Conservation (phyloP, 257 asterid genomes). For the Knoxia roxburghii region DNA sequence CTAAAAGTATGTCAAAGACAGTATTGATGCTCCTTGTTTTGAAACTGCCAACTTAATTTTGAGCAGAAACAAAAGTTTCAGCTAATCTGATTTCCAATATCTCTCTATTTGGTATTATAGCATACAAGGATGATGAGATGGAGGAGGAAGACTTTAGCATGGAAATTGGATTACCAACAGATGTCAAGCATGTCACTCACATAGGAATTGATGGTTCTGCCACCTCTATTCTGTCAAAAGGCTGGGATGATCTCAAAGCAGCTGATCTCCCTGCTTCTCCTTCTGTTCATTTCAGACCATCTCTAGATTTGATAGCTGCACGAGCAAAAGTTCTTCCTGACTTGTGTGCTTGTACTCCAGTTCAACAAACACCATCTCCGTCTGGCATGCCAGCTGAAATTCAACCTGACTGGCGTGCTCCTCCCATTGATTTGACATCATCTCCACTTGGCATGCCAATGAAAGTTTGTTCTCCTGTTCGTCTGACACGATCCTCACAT, state of each 20-base stretch:
- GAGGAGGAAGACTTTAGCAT: conserved; percentile 44
- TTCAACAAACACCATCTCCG: neutral
- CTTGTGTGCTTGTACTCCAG: neutral
- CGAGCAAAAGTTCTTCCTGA: conserved; percentile 8
- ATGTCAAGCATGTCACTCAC: conserved; percentile 90
- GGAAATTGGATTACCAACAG: conserved; percentile 74
- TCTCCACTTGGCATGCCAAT: conserved; percentile 6
- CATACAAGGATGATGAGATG: conserved; percentile 52
- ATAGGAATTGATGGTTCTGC: conserved; percentile 78
- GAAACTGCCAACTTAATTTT: neutral
- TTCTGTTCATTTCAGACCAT: conserved; percentile 3
- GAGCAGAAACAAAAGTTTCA: neutral
- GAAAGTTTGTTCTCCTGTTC: conserved; percentile 2
- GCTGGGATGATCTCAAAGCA: conserved; percentile 40
- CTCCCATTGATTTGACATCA: neutral
- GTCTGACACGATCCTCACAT: neutral
- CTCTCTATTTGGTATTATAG: conserved; percentile 21
- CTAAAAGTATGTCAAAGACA: neutral
- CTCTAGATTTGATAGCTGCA: neutral
- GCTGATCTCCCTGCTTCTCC: conserved; percentile 26
- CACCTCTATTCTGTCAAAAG: conserved; percentile 58
- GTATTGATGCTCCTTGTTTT: neutral
- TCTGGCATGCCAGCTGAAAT: conserved; percentile 1
- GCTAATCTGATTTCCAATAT: neutral
- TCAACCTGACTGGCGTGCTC: neutral